A percentile compares a stretch with the other conserved stretches of the same genome.
Evolutionary conservation across 2,329 filamentous ascomycete genomes (phyloP).

Genomic region (Epichloe brachyelytri): DNA sequence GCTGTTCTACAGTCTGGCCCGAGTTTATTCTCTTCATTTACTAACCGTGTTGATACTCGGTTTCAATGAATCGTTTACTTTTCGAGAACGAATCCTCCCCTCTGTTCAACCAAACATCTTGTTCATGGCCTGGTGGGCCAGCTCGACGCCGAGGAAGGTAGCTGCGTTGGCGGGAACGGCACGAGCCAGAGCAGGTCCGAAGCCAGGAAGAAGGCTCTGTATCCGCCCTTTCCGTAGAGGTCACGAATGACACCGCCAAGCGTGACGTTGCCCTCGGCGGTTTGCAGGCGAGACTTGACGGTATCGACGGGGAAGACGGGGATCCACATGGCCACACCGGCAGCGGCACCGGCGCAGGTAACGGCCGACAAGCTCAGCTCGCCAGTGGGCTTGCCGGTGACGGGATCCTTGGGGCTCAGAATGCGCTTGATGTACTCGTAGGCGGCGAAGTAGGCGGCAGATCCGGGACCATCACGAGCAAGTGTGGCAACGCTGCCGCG

Average conservation of each 20-base stretch:
- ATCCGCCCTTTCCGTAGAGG: constrained; percentile 70
- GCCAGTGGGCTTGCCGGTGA: constrained; percentile 58
- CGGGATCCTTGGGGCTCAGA: constrained; percentile 70
- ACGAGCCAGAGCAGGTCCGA: constrained; percentile 81
- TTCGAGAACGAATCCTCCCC: neutral
- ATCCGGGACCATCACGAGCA: constrained; percentile 84
- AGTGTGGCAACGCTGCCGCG: constrained; percentile 82
- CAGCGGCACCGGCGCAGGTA: constrained; percentile 74
- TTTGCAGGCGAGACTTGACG: constrained; percentile 88
- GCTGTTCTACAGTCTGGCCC: no score
- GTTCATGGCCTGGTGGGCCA: constrained; percentile 73
- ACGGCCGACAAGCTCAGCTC: constrained; percentile 72
- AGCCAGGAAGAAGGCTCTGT: constrained; percentile 92
- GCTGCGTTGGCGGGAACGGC: constrained; percentile 94
- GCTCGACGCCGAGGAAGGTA: constrained; percentile 77
- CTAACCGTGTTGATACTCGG: no score
- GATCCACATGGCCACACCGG: constrained; percentile 98
- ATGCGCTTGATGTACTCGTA: constrained; percentile 91
- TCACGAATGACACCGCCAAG: constrained; percentile 68
- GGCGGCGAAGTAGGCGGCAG: constrained; percentile 89
- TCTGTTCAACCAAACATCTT: constrained; percentile 45
- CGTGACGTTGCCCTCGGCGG: constrained; percentile 71
- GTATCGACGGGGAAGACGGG: constrained; percentile 97
- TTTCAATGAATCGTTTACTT: no score
- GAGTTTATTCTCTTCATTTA: no score